Evolutionary conservation across 2,329 filamentous ascomycete species (phyloP).

Genomic region (Immersiporthe knoxdaviesiana): DNA sequence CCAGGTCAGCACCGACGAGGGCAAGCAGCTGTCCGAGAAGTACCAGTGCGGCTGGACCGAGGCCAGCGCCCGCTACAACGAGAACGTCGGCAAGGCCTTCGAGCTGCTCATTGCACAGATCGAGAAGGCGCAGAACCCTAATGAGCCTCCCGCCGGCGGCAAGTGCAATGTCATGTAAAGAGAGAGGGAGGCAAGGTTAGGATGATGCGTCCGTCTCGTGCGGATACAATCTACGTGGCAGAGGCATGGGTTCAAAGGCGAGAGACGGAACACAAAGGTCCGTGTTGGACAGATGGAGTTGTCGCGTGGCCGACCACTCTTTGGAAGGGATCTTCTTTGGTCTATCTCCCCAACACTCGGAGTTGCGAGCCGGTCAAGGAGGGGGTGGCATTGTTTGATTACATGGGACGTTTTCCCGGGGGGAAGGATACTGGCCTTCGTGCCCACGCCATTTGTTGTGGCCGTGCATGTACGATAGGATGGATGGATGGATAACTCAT

Average conservation of each 20-base stretch:
- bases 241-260: neutral
- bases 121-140: constrained; percentile 90
- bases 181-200: neutral
- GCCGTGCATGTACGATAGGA: constrained; percentile 6
- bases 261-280: neutral
- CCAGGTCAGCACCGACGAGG: constrained; percentile 85
- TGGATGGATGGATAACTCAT: neutral
- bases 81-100: constrained; percentile 91
- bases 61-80: constrained; percentile 90
- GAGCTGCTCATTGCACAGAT: constrained; percentile 94
- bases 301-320: neutral
- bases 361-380: neutral
- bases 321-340: neutral
- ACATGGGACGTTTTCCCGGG: constrained; percentile 18
- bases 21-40: constrained; percentile 80
- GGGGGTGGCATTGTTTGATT: neutral
- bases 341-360: neutral
- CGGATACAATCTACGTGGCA: neutral
- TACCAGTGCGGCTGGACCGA: constrained; percentile 94
- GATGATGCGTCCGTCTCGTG: neutral
- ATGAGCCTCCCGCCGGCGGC: constrained; percentile 75
- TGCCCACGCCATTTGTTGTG: constrained; percentile 11
- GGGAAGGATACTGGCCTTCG: constrained; percentile 11
- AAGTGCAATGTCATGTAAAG: constrained; percentile 87
- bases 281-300: neutral